Base-by-base conservation (phyloP, 352 stramenopile genomes). In the Globisporangium orthogonon region DNA sequence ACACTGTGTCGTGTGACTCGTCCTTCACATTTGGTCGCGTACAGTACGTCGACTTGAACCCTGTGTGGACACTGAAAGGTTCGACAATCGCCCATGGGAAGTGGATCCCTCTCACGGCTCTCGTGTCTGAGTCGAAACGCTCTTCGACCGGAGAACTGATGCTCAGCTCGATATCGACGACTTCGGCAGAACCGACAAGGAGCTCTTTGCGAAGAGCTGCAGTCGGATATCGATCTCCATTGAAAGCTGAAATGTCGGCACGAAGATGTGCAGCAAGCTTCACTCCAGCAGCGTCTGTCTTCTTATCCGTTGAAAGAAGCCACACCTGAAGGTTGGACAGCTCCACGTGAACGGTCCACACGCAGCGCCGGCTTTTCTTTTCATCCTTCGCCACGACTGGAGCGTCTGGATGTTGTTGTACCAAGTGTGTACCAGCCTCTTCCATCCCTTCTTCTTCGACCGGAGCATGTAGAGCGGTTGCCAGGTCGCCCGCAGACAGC, bases 301-400 rank as follows among this genome's bases (percentile, higher is more conserved):
- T 83, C 11, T 69, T 69, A 52, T 91, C 82, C 0, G 68, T 87
- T 30, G 82, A 84, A 11, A 91, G 51, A 13, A 91, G 44, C 82
- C 82, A 91, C 45, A 89, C 23, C 50, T 89, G 65, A 49, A 89
- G 50, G 46, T 83, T 76, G 2, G 61, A 62, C 23, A 91, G 66
- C 10, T 77, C 56, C 3, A 70, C 62, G 39, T 71, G 66, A 44
- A 86, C 47, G 61, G 66, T 80, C 78, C 74, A 76, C 52, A 62
- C 29, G 23, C 40, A 40, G 7, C 43, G 14, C 30, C 0, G 39
- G 18, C 10, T 40, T 50, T 29, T 41, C 3, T 23, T 30, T 1
- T 52, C n/a, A 29, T 7, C 15, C 13, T 45, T 31, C 10, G 37
- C 40, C 31, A 10, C 40, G 43, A 40, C 30, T 13, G 17, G 37